Evolutionary conservation across 2,329 filamentous ascomycete species (phyloP).

Genomic region (Plenodomus lindquistii): DNA sequence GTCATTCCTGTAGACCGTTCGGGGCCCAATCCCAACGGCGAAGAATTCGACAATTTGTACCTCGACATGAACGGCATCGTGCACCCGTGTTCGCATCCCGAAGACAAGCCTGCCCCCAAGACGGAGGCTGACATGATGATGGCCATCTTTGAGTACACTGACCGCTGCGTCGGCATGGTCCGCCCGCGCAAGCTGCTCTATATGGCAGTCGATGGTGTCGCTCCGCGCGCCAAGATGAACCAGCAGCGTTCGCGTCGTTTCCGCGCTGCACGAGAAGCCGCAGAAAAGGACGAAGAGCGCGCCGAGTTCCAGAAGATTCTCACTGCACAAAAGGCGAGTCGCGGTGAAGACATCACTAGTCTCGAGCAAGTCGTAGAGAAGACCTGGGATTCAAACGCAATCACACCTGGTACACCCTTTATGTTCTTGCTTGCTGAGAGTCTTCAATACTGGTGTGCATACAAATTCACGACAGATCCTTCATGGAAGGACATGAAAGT

Average conservation of each 20-base stretch:
- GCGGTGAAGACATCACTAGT: slow-evolving; percentile 58
- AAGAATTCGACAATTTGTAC: slow-evolving; percentile 97
- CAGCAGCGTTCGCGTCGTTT: slow-evolving; percentile 97
- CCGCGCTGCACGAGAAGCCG: slow-evolving; percentile 88
- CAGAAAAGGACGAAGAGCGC: slow-evolving; percentile 91
- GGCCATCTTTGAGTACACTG: slow-evolving; percentile 97
- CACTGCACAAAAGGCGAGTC: slow-evolving; percentile 68
- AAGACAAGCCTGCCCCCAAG: slow-evolving; percentile 85
- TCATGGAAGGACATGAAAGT: slow-evolving; percentile 91
- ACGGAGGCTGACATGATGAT: slow-evolving; percentile 99
- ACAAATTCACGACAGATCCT: slow-evolving; percentile 96
- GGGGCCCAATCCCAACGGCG: slow-evolving; percentile 88
- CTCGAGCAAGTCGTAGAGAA: slow-evolving; percentile 74
- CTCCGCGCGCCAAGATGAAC: slow-evolving; percentile 98
- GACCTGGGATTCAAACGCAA: slow-evolving; percentile 86
- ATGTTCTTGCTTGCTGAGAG: slow-evolving; percentile 94
- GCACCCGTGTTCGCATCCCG: slow-evolving; percentile 96
- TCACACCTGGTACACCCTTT: slow-evolving; percentile 96
- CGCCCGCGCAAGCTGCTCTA: slow-evolving; percentile 92
- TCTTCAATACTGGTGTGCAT: slow-evolving; percentile 94
- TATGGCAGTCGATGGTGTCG: slow-evolving; percentile 98
- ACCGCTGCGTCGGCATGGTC: slow-evolving; percentile 98
- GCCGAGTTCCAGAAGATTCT: slow-evolving; percentile 84
- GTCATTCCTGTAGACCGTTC: slow-evolving; percentile 84
- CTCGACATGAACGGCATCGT: slow-evolving; percentile 99